These are phyloP conservation scores for Kingdonia uniflora DNA, from an alignment of 164 flowering plant genomes.

Conservation along the genomic window DNA sequence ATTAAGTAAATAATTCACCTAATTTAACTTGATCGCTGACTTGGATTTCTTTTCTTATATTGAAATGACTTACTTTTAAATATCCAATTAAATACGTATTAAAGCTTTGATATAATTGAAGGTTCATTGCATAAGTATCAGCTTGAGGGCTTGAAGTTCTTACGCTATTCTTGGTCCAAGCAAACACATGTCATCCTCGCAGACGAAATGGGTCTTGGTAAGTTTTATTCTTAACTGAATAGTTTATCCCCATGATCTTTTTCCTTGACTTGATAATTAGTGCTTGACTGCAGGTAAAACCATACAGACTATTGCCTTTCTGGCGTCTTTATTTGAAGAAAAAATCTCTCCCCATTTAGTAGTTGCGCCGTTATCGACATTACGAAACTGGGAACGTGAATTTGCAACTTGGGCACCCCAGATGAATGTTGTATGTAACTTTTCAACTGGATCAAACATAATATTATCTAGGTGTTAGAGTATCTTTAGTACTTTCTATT, in stretches of 20 bases:
- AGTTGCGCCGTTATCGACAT: slow-evolving; percentile 92
- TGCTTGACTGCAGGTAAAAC: slow-evolving; percentile 69
- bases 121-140: slow-evolving; percentile 95
- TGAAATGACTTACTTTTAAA: no score
- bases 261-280: slow-evolving; percentile 5
- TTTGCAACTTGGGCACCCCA: slow-evolving; percentile 99
- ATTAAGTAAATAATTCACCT: not conserved
- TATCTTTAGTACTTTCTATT: no score
- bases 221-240: slow-evolving; percentile 11
- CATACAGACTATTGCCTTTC: slow-evolving; percentile 93
- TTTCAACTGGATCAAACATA: not conserved
- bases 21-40: not conserved
- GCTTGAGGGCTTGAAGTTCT: slow-evolving; percentile 92
- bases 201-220: slow-evolving; percentile 99
- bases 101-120: slow-evolving; percentile 21
- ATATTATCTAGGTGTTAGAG: not conserved
- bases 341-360: slow-evolving; percentile 68
- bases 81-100: no score
- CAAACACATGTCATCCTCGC: slow-evolving; percentile 97
- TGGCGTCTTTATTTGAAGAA: slow-evolving; percentile 79
- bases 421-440: slow-evolving; percentile 84
- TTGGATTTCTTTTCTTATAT: not conserved
- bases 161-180: slow-evolving; percentile 90
- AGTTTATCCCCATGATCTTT: not conserved
- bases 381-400: slow-evolving; percentile 99